Base-by-base conservation (phyloP, 208 protist species). In the Trypanosoma vivax region DNA sequence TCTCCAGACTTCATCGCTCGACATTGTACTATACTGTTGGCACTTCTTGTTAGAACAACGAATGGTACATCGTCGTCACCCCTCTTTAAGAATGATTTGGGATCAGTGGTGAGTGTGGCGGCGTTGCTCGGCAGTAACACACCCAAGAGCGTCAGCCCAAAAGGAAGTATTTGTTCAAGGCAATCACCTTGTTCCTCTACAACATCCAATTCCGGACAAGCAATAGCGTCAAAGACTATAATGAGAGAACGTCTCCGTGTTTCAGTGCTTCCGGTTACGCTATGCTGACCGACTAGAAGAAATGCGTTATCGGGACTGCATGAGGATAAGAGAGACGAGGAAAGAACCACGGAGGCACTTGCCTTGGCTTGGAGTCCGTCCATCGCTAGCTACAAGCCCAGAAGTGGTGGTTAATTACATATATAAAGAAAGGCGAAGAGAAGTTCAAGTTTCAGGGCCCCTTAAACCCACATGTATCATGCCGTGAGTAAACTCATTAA, bases 171-270 rank as follows among this genome's bases (percentile, higher is more conserved):
- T 14, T 66, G 50, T 59, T 89, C 74, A n/a, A 89, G 52, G 54
- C 77, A 85, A 35, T 89, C 77, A 4, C 79, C 49, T 40, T 89
- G 81, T 70, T 89, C 76, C n/a, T 64, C 56, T 14, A 75, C 50
- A 10, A 89, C 71, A 30, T 66, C 64, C 3, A 53, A 2, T 28
- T 79, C 76, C 14, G 43, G 43, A 49, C 76, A 85, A 1, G 63
- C 60, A 11, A 84, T 62, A 10, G 47, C 43, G 14, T 76, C 71
- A 21, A 77, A 68, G 1, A 87, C 57, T 21, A 56, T 63, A 34
- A 19, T 47, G 5, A 48, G 19, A 14, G 18, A 11, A 30, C 16
- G 35, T 28, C 31, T 29, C 5, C 6, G 11, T 7, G 11, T 21
- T 18, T 11, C 28, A 28, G 34, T 31, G 16, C 23, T 31, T 28